Evolutionary conservation across 306 rosid species (phyloP).

Genomic region (Vicia sativa): DNA sequence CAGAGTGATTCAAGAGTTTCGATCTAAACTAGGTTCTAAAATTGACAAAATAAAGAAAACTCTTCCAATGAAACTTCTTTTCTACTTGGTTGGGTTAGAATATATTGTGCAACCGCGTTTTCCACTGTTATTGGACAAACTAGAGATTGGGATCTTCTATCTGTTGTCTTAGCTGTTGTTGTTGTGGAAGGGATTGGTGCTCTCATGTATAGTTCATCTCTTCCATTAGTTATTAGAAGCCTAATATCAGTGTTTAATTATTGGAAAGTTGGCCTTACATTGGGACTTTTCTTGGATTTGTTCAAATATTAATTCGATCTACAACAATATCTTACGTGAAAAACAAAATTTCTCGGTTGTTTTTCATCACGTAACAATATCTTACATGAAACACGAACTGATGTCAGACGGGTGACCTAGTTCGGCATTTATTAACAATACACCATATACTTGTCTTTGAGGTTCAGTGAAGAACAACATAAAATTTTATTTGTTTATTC

Average conservation of each 20-base stretch:
- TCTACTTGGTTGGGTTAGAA: slow-evolving; percentile 85
- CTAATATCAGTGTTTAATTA: slow-evolving; percentile 77
- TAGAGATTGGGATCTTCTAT: slow-evolving; percentile 96
- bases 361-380: slow-evolving; percentile 27
- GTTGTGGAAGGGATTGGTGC: slow-evolving; percentile 94
- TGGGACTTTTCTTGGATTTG: slow-evolving; percentile 97
- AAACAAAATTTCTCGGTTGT: slow-evolving; percentile 35
- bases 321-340: slow-evolving; percentile 32
- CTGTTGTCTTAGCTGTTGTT: slow-evolving; percentile 85
- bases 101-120: slow-evolving; percentile 92
- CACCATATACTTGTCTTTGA: slow-evolving; percentile 8
- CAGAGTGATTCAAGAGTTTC: slow-evolving; percentile 68
- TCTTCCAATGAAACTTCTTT: slow-evolving; percentile 72
- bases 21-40: slow-evolving; percentile 57
- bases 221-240: slow-evolving; percentile 58
- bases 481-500: slow-evolving; percentile 27
- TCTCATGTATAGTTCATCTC: slow-evolving; percentile 76
- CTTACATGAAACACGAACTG: not conserved
- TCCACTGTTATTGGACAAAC: slow-evolving; percentile 97
- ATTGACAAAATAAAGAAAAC: slow-evolving; percentile 67
- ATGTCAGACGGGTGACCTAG: slow-evolving; percentile 6
- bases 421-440: not conserved
- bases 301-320: slow-evolving; percentile 69
- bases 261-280: slow-evolving; percentile 93
- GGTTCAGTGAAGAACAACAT: slow-evolving; percentile 13